A percentile compares a stretch with the other conserved stretches of the same genome.
Conservation (phyloP, 768 basidiomycete species). For the Kwoniella newhampshirensis region DNA sequence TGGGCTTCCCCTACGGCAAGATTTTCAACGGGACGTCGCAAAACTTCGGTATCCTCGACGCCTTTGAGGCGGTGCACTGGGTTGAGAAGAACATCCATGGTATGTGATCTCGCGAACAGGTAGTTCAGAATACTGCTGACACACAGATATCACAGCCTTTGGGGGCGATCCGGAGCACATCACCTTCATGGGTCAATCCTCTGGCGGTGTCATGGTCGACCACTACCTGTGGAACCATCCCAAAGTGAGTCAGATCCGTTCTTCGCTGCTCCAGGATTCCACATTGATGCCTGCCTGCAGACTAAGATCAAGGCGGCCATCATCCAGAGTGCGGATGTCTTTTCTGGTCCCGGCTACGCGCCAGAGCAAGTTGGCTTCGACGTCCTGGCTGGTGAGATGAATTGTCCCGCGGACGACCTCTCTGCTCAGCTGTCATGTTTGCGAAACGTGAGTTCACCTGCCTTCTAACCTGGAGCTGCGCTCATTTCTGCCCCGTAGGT, state of each 20-base stretch:
- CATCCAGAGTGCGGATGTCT: constrained; percentile 1
- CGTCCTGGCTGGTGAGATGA: neutral
- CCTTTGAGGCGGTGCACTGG: neutral
- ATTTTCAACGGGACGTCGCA: constrained; percentile 1
- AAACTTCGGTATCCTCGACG: constrained; percentile 1
- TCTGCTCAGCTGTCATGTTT: neutral
- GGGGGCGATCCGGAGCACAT: neutral
- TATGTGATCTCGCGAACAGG: too few species aligned
- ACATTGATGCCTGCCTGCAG: neutral
- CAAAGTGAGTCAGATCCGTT: neutral
- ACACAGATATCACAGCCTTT: neutral
- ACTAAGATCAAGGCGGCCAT: constrained; percentile 1
- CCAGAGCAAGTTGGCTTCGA: constrained; percentile 1
- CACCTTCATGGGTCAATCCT: constrained; percentile 1
- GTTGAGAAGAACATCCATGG: constrained; percentile 1
- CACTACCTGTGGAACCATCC: constrained; percentile 4
- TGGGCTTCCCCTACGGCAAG: neutral
- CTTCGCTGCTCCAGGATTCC: neutral
- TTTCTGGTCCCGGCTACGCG: neutral
- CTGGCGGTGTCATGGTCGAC: neutral
- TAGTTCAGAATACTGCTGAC: neutral
- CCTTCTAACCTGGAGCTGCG: neutral
- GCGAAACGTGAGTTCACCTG: neutral
- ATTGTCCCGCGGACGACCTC: neutral
- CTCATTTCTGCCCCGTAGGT: neutral